Conservation (phyloP, 2,329 filamentous ascomycete species). For the Colletotrichum destructivum region DNA sequence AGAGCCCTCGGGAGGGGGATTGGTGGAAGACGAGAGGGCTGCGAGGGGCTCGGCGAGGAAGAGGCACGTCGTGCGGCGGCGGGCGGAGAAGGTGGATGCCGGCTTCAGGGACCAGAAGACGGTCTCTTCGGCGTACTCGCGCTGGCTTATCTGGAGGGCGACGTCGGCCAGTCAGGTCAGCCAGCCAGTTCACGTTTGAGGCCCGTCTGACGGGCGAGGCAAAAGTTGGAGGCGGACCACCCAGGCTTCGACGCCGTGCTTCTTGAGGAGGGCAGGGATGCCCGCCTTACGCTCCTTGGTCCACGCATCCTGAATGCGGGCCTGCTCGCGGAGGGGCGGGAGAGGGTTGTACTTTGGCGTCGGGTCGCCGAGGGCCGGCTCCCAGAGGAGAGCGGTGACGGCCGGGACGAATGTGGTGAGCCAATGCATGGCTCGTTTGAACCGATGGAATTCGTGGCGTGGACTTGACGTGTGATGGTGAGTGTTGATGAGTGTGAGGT, state of each 20-base stretch:
- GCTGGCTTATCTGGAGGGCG: conserved; percentile 60
- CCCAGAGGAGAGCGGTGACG: conserved; percentile 15
- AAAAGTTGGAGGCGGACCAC: conserved; percentile 51
- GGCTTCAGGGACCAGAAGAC: conserved; percentile 66
- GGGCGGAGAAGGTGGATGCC: conserved; percentile 62
- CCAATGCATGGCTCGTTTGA: conserved; percentile 30
- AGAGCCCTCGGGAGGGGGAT: conserved; percentile 52
- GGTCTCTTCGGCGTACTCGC: conserved; percentile 67
- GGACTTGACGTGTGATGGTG: neutral
- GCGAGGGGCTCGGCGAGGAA: conserved; percentile 58
- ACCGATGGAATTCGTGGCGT: neutral
- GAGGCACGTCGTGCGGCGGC: conserved; percentile 65
- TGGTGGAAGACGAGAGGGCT: neutral
- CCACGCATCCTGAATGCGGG: conserved; percentile 60
- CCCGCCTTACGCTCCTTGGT: conserved; percentile 57
- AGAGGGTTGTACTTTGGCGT: conserved; percentile 53
- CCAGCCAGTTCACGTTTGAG: neutral
- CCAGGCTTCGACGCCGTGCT: conserved; percentile 64
- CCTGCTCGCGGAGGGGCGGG: conserved; percentile 61
- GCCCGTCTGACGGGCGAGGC: neutral
- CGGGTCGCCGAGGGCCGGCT: conserved; percentile 10
- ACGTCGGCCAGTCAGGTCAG: neutral
- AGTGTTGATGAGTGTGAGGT: neutral
- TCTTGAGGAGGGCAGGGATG: conserved; percentile 59
- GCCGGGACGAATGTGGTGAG: conserved; percentile 21